Evolutionary conservation across 495 filamentous ascomycete species (phyloP).

Genomic region (Aspergillus biplanus): DNA sequence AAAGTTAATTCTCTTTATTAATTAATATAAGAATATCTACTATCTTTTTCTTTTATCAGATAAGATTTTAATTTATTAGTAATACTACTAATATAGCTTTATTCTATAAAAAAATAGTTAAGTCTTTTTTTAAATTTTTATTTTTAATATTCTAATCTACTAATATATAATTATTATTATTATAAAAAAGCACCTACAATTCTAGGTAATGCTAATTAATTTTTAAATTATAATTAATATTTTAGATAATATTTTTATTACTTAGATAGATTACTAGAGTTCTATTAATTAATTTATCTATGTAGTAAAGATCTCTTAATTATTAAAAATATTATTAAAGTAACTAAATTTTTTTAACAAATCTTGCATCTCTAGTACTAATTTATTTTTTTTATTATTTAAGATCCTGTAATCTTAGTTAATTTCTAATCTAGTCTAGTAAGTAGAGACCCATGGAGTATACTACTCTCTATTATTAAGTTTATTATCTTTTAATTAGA

Average conservation of each 20-base stretch:
- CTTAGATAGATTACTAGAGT: background rate
- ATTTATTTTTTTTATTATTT: background rate
- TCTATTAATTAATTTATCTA: background rate
- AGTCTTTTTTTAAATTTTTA: background rate
- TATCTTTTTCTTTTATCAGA: background rate
- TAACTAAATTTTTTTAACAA: background rate
- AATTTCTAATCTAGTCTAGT: background rate
- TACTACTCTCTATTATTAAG: background rate
- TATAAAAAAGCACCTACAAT: background rate
- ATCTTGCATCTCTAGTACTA: background rate
- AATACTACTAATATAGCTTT: background rate
- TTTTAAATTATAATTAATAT: background rate
- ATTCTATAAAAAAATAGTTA: background rate
- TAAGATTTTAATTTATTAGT: background rate
- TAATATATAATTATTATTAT: background rate
- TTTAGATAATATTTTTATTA: background rate
- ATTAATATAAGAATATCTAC: background rate
- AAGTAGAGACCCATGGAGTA: background rate
- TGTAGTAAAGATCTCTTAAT: background rate
- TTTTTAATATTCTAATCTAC: background rate
- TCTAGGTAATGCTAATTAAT: background rate
- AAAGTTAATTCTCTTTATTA: background rate
- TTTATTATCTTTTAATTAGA: background rate
- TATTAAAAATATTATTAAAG: background rate
- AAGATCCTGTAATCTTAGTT: background rate